Base-by-base conservation (phyloP, 2,329 filamentous ascomycete species). In the Onygenales sp. region DNA sequence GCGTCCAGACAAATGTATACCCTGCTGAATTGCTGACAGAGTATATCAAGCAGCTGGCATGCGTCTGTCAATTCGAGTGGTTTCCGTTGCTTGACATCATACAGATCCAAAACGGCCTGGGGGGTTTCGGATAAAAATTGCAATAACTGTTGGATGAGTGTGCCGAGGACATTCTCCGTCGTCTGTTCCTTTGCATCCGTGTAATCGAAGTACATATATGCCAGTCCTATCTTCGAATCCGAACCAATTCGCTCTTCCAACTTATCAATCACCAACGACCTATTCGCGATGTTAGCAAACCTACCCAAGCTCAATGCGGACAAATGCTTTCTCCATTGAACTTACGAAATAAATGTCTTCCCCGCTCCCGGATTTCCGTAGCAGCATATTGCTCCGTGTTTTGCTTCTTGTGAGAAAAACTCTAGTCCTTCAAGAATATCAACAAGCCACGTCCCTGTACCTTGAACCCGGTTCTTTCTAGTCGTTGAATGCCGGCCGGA, bases 181-280 rank as follows among this genome's bases (percentile, higher is more conserved):
- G 55, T 57, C 51, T 56, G 54, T 37, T 56, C 36, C 39, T 42
- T 46, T 44, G 54, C 50, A n/a, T 56, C 54, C 52, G 40, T 51
- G 36, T 57, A 57, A 42, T 57, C 55, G 46, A 50, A 57, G 51
- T 57, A 57, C 2, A 56, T 47, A 33, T 57, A 57, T 49, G 37
- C 54, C 13, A 57, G 39, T 6, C 55, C 55, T 50, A 49, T 51
- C 51, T 56, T 56, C 47, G 50, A 42, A 8, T n/a, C 40, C 21
- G 3, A 27, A 27, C 21, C 21, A 42, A 14, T 3, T 21, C 17
- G 10, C 7, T 42, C 40, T 8, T 14, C 13, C 11, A 42, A 9
- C n/a, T 17, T 3, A 21, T 42, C 13, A 8, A 42, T 42, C 7
- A 42, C 40, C n/a, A 42, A 14, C 1, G 40, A 42, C 14, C 40